phyloP scores from a whole-genome alignment of 139 green algal species.

The Edaphochlamys debaryana region DNA sequence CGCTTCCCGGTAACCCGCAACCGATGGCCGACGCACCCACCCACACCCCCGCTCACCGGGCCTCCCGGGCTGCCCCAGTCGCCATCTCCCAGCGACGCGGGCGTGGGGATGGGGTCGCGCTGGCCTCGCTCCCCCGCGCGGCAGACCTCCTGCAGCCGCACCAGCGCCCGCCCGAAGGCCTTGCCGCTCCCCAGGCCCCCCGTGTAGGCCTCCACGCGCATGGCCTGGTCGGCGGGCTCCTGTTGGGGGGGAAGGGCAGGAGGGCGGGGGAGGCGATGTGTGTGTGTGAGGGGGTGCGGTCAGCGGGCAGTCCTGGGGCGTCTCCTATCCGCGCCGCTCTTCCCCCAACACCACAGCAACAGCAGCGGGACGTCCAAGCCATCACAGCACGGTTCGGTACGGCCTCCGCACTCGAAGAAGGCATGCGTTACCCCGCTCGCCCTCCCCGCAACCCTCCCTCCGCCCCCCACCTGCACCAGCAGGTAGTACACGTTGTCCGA shows the following conservation, averaged over 20 bases:
- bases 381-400: too few relatives aligned
- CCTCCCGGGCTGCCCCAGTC: slow-evolving; percentile 26
- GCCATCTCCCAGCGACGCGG: background rate
- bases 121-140: background rate
- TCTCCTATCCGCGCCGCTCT: too few relatives aligned
- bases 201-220: slow-evolving; percentile 41
- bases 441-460: too few relatives aligned
- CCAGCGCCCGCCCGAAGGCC: background rate
- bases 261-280: background rate
- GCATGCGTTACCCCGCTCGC: too few relatives aligned
- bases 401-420: too few relatives aligned
- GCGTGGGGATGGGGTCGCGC: background rate
- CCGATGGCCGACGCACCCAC: background rate
- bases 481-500: slow-evolving; percentile 11
- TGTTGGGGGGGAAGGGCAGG: too few relatives aligned
- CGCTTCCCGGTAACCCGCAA: too few relatives aligned
- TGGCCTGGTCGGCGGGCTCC: slow-evolving; percentile 40
- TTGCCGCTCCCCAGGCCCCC: background rate
- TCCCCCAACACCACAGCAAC: too few relatives aligned
- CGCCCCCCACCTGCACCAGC: slow-evolving; percentile 25
- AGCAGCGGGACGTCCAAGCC: too few relatives aligned
- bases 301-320: too few relatives aligned
- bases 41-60: slow-evolving; percentile 12
- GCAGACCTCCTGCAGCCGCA: background rate
- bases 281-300: background rate